phyloP scores from a whole-genome alignment of 1,284 basidiomycete species.

The Rhizoctonia solani region DNA sequence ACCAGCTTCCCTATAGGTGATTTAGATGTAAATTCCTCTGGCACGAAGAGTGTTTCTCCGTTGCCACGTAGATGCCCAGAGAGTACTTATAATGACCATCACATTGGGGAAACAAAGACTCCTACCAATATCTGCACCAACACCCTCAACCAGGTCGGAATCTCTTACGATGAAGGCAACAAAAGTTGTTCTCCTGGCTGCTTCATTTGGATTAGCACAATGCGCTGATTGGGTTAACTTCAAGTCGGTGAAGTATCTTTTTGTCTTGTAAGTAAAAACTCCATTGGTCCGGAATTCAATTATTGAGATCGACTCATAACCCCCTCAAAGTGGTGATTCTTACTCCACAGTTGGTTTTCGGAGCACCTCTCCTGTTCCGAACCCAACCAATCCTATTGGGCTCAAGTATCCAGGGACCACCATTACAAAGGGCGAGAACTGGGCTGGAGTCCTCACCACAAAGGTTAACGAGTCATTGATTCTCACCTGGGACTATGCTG shows the following conservation, averaged over 20 bases:
- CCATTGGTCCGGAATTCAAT: neutral
- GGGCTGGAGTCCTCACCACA: constrained; percentile 12
- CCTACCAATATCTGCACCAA: no score
- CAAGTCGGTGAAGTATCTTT: neutral
- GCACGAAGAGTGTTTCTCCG: neutral
- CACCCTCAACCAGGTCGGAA: neutral
- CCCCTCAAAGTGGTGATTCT: neutral
- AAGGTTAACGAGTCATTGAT: constrained; percentile 13
- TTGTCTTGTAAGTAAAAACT: constrained; percentile 15
- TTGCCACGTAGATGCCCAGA: neutral
- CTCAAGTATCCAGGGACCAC: constrained; percentile 15
- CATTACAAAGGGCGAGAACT: constrained; percentile 12
- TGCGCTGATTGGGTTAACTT: constrained; percentile 6
- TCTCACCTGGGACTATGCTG: constrained; percentile 24
- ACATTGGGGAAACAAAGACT: neutral
- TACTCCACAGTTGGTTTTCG: constrained; percentile 17
- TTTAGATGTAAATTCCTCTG: neutral
- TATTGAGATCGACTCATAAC: neutral
- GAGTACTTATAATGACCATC: neutral
- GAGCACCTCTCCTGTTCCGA: constrained; percentile 15
- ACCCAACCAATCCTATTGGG: constrained; percentile 4
- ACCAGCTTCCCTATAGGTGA: neutral
- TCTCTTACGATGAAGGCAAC: neutral
- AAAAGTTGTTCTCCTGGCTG: neutral
- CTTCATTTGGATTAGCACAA: neutral